Conservation (phyloP, 495 filamentous ascomycete species). For the Halenospora varia region DNA sequence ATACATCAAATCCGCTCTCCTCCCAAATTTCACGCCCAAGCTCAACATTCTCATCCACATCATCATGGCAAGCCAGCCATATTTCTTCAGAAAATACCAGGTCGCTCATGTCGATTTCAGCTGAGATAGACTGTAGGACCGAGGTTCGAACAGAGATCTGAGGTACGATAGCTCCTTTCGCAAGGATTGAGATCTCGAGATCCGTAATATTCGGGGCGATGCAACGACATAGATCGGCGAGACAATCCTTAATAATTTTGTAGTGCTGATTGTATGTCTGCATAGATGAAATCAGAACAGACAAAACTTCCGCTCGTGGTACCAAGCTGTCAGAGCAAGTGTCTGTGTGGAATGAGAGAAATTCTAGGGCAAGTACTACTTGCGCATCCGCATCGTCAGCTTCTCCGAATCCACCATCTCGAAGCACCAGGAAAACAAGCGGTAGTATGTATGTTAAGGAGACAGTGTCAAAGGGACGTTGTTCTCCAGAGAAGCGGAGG, state of each 20-base stretch:
- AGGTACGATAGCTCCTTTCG: slow-evolving; percentile 70
- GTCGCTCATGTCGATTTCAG: slow-evolving; percentile 87
- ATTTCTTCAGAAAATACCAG: slow-evolving; percentile 82
- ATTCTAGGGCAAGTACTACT: slow-evolving; percentile 84
- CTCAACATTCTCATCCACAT: slow-evolving; percentile 81
- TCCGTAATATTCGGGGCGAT: slow-evolving; percentile 69
- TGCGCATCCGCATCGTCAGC: slow-evolving; percentile 83
- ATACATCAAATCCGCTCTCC: slow-evolving; percentile 76
- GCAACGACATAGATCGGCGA: slow-evolving; percentile 76
- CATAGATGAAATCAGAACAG: slow-evolving; percentile 72
- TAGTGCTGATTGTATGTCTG: slow-evolving; percentile 89
- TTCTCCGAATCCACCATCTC: slow-evolving; percentile 70
- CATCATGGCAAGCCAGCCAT: slow-evolving; percentile 90
- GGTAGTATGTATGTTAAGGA: slow-evolving; percentile 86
- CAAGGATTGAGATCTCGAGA: slow-evolving; percentile 65
- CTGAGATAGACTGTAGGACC: slow-evolving; percentile 83
- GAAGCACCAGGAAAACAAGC: slow-evolving; percentile 69
- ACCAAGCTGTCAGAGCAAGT: slow-evolving; percentile 65
- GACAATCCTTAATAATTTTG: slow-evolving; percentile 86
- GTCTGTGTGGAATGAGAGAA: slow-evolving; percentile 81
- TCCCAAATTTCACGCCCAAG: slow-evolving; percentile 88
- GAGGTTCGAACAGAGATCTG: slow-evolving; percentile 79
- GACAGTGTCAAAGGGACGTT: slow-evolving; percentile 81
- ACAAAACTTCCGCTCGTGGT: slow-evolving; percentile 69
- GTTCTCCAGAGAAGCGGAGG: slow-evolving; percentile 83